Evolutionary conservation across 176 grass and related monocot species (phyloP).

Genomic region (Musa acuminata): DNA sequence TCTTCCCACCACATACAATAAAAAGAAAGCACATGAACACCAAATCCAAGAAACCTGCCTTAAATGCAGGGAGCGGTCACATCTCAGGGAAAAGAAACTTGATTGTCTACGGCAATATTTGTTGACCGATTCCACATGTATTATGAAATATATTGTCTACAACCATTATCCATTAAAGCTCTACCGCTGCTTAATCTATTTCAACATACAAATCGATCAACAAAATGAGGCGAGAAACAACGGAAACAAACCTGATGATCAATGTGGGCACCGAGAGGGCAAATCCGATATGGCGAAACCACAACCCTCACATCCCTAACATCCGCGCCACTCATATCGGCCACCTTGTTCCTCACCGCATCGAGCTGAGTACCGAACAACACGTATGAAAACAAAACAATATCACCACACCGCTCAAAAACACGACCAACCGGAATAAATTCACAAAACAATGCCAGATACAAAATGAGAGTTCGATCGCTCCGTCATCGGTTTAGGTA

Average conservation of each 20-base stretch:
- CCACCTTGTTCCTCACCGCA: constrained; percentile 50
- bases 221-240: not conserved
- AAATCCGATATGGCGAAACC: constrained; percentile 90
- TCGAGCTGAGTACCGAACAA: constrained; percentile 34
- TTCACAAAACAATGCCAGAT: too few relatives aligned
- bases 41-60: not conserved
- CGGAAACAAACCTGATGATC: constrained; percentile 71
- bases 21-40: not conserved
- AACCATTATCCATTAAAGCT: not conserved
- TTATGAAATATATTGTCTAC: not conserved
- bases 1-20: too few relatives aligned
- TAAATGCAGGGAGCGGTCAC: too few relatives aligned
- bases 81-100: not conserved
- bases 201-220: not conserved
- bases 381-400: not conserved
- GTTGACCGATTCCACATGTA: not conserved
- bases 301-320: constrained; percentile 46
- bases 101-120: not conserved
- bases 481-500: too few relatives aligned
- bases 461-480: too few relatives aligned
- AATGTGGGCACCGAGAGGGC: constrained; percentile 77
- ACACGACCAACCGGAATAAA: not conserved
- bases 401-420: not conserved
- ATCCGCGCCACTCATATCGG: constrained; percentile 42
- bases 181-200: not conserved